These are phyloP conservation scores for Fusarium sp. DNA, from an alignment of 2,329 filamentous ascomycete species.

Conservation along the genomic window DNA sequence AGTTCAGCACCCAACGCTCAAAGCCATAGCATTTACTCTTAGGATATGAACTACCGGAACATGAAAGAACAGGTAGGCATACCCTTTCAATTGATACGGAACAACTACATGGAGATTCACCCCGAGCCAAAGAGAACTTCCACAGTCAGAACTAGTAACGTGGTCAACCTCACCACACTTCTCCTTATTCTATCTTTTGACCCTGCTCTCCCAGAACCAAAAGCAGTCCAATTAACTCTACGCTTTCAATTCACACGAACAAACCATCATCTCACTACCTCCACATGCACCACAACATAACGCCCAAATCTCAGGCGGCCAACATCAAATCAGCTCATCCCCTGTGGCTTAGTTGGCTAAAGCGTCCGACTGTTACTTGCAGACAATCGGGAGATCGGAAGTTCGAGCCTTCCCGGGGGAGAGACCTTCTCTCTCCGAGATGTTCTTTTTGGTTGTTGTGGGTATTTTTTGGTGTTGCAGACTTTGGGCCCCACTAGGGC, in stretches of 20 bases:
- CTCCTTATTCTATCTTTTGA: no score
- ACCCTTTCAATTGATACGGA: no score
- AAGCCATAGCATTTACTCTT: no score
- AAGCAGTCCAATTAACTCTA: background rate
- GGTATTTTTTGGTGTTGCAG: constrained; percentile 18
- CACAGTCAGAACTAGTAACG: no score
- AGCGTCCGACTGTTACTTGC: constrained; percentile 45
- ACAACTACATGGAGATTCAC: no score
- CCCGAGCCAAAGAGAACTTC: no score
- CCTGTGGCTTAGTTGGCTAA: constrained; percentile 46
- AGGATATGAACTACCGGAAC: no score
- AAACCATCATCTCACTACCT: background rate
- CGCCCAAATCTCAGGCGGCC: background rate
- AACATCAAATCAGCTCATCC: constrained; percentile 37
- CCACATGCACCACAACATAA: constrained; percentile 1
- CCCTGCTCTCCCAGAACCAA: background rate
- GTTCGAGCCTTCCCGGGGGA: constrained; percentile 50
- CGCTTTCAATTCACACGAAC: background rate
- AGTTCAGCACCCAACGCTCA: no score
- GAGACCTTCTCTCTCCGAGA: constrained; percentile 31
- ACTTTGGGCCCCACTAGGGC: constrained; percentile 25
- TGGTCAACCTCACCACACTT: background rate
- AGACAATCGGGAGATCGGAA: constrained; percentile 50
- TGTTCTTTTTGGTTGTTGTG: constrained; percentile 23
- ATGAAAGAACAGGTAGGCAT: no score